Evolutionary conservation across 176 grass and related monocot species (phyloP).

Genomic region (Metroxylon sagu): DNA sequence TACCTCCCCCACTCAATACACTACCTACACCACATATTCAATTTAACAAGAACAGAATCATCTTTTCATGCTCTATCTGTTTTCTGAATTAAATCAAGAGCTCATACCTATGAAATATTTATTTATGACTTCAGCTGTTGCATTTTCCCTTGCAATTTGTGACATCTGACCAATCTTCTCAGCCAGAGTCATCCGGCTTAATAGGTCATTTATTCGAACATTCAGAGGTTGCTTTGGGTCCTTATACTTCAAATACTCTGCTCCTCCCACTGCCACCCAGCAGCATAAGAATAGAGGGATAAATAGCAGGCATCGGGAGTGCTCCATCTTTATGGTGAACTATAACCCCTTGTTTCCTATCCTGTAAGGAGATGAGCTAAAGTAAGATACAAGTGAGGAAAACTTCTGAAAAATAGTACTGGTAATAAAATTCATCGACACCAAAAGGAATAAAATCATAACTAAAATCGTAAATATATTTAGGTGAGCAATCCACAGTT

Average conservation of each 20-base stretch:
- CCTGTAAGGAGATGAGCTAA: not conserved
- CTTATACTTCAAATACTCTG: conserved; percentile 46
- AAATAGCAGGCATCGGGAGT: conserved; percentile 20
- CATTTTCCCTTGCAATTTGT: conserved; percentile 54
- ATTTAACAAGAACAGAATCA: no score
- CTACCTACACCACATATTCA: conserved; percentile 32
- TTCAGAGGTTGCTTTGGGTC: conserved; percentile 49
- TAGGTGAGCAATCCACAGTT: no score
- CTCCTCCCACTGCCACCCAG: conserved; percentile 7
- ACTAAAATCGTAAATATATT: no score
- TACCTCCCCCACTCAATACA: conserved; percentile 72
- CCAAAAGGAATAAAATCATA: no score
- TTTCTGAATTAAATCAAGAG: not conserved
- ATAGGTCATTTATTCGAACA: conserved; percentile 50
- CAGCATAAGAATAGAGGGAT: conserved; percentile 30
- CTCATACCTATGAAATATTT: conserved; percentile 64
- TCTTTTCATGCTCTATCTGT: no score
- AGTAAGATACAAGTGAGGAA: not conserved
- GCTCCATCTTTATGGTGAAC: conserved; percentile 27
- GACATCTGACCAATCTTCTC: conserved; percentile 86
- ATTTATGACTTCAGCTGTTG: conserved; percentile 38
- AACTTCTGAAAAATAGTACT: no score
- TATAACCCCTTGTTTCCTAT: no score
- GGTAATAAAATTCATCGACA: no score
- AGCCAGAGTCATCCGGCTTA: conserved; percentile 59